Conservation (phyloP, 106 monocot species). For the Narthecium ossifragum region DNA sequence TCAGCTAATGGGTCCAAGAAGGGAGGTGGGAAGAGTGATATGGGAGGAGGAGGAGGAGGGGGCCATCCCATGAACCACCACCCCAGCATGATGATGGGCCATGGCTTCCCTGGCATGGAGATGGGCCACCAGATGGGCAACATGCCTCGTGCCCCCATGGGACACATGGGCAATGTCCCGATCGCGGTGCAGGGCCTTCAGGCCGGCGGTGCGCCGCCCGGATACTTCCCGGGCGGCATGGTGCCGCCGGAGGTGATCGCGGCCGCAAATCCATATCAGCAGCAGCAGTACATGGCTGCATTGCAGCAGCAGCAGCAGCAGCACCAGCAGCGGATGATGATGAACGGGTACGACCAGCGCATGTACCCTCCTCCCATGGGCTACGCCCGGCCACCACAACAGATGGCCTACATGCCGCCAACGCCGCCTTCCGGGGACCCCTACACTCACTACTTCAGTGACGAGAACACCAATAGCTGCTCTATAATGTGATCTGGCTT, state of each 20-base stretch:
- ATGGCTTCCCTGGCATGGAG: constrained; percentile 9
- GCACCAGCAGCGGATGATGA: constrained; percentile 19
- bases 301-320: constrained; percentile 28
- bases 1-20: constrained; percentile 6
- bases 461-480: constrained; percentile 44
- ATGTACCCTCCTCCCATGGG: constrained; percentile 9
- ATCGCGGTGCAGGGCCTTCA: constrained; percentile 20
- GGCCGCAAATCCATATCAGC: constrained; percentile 30
- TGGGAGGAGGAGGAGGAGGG: not conserved
- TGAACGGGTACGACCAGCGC: constrained; percentile 12
- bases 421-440: constrained; percentile 20
- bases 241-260: constrained; percentile 22
- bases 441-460: constrained; percentile 37
- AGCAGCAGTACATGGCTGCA: constrained; percentile 36
- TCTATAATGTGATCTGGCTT: constrained; percentile 33
- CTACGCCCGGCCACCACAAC: not conserved
- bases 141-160: constrained; percentile 18
- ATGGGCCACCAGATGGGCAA: constrained; percentile 9
- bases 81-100: constrained; percentile 16
- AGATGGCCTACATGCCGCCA: constrained; percentile 11
- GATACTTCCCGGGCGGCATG: constrained; percentile 12
- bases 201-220: constrained; percentile 20
- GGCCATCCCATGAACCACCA: not conserved
- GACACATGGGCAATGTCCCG: constrained; percentile 6
- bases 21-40: constrained; percentile 1